Conservation (phyloP, 495 filamentous ascomycete genomes). For the Hypoxylon intermedium region DNA sequence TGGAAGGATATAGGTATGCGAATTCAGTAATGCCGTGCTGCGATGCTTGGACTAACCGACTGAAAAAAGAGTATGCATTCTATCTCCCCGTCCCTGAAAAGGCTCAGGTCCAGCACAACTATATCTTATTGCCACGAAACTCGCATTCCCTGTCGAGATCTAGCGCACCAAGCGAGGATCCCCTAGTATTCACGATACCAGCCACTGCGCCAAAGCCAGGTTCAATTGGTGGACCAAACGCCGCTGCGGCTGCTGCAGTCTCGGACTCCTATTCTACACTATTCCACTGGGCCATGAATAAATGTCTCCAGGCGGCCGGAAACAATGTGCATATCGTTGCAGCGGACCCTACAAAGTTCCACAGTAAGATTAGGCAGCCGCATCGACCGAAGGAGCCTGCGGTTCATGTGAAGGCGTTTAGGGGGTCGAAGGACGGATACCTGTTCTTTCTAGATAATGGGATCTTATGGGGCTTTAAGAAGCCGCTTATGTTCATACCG, state of each 20-base stretch:
- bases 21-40: background rate
- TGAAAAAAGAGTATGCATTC: slow-evolving; percentile 68
- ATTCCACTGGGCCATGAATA: slow-evolving; percentile 68
- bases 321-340: slow-evolving; percentile 67
- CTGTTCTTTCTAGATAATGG: slow-evolving; percentile 87
- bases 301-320: slow-evolving; percentile 61
- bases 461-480: slow-evolving; percentile 94
- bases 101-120: slow-evolving; percentile 84
- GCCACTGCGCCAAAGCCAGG: slow-evolving; percentile 74
- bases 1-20: slow-evolving; percentile 78
- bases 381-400: slow-evolving; percentile 89
- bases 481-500: slow-evolving; percentile 86
- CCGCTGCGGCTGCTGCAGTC: slow-evolving; percentile 58
- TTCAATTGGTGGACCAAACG: slow-evolving; percentile 53
- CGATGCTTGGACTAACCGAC: slow-evolving; percentile 30
- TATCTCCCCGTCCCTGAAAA: slow-evolving; percentile 93
- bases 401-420: slow-evolving; percentile 89
- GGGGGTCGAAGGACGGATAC: slow-evolving; percentile 94
- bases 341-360: slow-evolving; percentile 77
- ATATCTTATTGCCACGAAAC: slow-evolving; percentile 80
- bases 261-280: slow-evolving; percentile 66
- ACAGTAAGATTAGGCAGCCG: slow-evolving; percentile 76
- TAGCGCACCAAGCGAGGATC: slow-evolving; percentile 58
- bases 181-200: slow-evolving; percentile 83
- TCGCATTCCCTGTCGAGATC: slow-evolving; percentile 57